Conservation (phyloP, 257 asterid genomes). For the Solanum rostratum region DNA sequence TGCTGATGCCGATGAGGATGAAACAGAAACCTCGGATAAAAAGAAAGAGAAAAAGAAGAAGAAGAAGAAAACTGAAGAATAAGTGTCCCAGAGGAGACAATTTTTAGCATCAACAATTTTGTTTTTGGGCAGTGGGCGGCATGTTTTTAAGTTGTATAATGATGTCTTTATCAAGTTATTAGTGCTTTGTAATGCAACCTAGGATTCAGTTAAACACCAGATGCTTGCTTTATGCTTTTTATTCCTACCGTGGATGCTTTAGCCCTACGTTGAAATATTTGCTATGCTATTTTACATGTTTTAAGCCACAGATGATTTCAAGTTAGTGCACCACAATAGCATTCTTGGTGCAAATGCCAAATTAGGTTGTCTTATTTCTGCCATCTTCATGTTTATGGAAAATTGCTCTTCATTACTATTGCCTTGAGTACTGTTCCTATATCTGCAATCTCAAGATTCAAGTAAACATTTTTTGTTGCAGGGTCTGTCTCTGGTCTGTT, state of each 20-base stretch:
- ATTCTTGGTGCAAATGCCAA: neutral
- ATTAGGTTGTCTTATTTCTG: neutral
- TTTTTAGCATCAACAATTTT: neutral
- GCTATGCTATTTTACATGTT: neutral
- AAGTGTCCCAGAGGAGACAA: neutral
- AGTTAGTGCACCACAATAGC: neutral
- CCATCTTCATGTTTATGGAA: neutral
- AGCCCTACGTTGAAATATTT: neutral
- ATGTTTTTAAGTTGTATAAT: neutral
- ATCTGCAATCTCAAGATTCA: too few species aligned
- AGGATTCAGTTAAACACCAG: neutral
- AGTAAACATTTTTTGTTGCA: too few species aligned
- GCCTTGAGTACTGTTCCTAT: neutral
- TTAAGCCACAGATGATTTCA: neutral
- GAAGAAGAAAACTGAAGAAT: conserved; percentile 43
- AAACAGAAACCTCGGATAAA: neutral
- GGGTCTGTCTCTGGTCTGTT: too few species aligned
- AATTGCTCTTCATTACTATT: neutral
- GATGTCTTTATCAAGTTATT: neutral
- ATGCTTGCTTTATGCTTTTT: neutral
- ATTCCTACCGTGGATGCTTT: neutral
- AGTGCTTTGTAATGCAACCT: neutral
- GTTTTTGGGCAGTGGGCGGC: neutral
- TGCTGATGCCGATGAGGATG: conserved; percentile 21
- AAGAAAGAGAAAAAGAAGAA: conserved; percentile 26